phyloP scores from a whole-genome alignment of 2,329 filamentous ascomycete species.

The Botrytis medusae region DNA sequence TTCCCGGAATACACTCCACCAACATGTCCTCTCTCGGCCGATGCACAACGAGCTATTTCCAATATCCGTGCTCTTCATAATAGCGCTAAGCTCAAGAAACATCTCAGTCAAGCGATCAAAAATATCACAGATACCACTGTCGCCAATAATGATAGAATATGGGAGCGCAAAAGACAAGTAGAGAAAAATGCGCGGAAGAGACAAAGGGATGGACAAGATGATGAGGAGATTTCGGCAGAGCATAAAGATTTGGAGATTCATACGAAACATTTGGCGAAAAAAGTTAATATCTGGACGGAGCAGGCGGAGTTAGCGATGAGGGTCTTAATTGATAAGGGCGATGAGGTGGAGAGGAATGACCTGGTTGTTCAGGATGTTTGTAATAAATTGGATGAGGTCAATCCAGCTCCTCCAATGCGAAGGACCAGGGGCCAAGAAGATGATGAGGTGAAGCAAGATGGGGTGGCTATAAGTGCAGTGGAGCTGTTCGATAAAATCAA shows the following conservation, averaged over 20 bases:
- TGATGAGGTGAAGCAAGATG: conserved; percentile 44
- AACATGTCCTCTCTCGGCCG: conserved; percentile 49
- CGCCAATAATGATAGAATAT: conserved; percentile 56
- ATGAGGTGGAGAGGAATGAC: conserved; percentile 43
- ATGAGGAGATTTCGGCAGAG: conserved; percentile 41
- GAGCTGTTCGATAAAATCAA: conserved; percentile 42
- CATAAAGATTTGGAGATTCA: conserved; percentile 42
- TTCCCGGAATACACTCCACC: conserved; percentile 55
- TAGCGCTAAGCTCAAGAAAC: conserved; percentile 47
- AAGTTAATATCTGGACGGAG: conserved; percentile 52
- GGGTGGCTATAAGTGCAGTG: conserved; percentile 40
- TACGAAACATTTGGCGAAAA: conserved; percentile 44
- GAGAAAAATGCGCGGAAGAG: conserved; percentile 33
- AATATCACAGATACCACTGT: conserved; percentile 51
- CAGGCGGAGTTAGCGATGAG: conserved; percentile 59
- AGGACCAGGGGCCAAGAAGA: conserved; percentile 34
- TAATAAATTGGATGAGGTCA: conserved; percentile 33
- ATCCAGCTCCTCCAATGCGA: conserved; percentile 28
- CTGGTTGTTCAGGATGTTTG: conserved; percentile 39
- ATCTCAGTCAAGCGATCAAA: conserved; percentile 48
- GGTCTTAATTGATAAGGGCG: conserved; percentile 55
- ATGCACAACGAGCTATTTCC: conserved; percentile 48
- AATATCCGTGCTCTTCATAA: conserved; percentile 45
- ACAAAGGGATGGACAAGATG: conserved; percentile 37
- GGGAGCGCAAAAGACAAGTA: conserved; percentile 32